Conservation (phyloP, 2,329 filamentous ascomycete genomes). For the Biscogniauxia marginata region DNA sequence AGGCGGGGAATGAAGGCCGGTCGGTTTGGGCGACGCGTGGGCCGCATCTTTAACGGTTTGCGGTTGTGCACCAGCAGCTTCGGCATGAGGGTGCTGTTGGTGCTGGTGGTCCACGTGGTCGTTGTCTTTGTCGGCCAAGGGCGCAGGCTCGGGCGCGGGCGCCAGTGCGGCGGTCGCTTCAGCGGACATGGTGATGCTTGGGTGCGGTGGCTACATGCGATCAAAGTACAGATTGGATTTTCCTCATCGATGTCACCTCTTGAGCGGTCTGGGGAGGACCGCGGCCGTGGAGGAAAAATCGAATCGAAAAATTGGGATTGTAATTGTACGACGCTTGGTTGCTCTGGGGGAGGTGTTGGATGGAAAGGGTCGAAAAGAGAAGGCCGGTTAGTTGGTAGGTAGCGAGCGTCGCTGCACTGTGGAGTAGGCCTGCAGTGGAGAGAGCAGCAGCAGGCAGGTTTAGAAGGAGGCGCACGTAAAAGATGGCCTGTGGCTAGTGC, state of each 20-base stretch:
- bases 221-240: constrained; percentile 13
- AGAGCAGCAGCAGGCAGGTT: neutral
- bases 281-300: neutral
- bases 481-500: neutral
- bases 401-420: neutral
- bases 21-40: constrained; percentile 40
- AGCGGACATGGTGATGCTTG: constrained; percentile 50
- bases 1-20: constrained; percentile 60
- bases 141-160: constrained; percentile 33
- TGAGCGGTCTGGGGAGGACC: neutral
- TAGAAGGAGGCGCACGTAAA: too few species aligned
- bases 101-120: constrained; percentile 16
- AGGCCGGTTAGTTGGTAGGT: neutral
- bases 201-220: constrained; percentile 44
- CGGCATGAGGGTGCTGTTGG: constrained; percentile 5
- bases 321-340: neutral
- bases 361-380: neutral
- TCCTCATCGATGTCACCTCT: neutral
- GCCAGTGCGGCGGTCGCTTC: constrained; percentile 51
- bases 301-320: neutral
- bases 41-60: constrained; percentile 21
- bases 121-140: constrained; percentile 23
- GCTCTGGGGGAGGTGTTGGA: neutral
- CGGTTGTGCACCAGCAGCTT: constrained; percentile 8
- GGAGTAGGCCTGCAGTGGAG: too few species aligned